phyloP scores from a whole-genome alignment of 164 flowering plant species.

The Annona cherimola region DNA sequence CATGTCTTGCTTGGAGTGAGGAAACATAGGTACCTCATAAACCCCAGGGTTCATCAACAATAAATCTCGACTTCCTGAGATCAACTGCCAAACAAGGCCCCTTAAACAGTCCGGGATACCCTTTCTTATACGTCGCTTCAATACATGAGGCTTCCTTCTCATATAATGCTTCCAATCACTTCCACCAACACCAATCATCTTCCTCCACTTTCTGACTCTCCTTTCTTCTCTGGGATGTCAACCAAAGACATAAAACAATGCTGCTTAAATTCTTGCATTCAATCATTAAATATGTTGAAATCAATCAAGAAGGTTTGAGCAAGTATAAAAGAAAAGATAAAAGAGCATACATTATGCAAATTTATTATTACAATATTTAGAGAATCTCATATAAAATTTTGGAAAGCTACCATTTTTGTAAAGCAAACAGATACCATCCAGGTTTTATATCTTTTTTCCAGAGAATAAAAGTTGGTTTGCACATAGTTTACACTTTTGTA shows the following conservation, averaged over 20 bases:
- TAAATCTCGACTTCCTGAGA: conserved; percentile 96
- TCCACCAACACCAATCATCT: conserved; percentile 96
- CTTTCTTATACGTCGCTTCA: conserved; percentile 82
- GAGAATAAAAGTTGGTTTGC: too few species aligned
- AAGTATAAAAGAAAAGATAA: not conserved
- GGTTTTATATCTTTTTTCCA: too few species aligned
- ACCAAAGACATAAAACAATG: too few species aligned
- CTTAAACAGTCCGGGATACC: conserved; percentile 97
- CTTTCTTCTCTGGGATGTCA: conserved; percentile 64
- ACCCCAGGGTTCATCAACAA: conserved; percentile 95
- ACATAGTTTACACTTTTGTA: too few species aligned
- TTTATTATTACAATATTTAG: too few species aligned
- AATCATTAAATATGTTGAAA: not conserved
- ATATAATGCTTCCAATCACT: conserved; percentile 98
- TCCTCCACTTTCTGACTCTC: conserved; percentile 87
- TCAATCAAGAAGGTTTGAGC: not conserved
- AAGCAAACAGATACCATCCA: not conserved
- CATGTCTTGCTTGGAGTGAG: too few species aligned
- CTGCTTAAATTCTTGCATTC: not conserved
- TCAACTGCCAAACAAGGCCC: conserved; percentile 98
- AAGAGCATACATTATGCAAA: not conserved
- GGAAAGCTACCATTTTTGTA: not conserved
- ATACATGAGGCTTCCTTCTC: conserved; percentile 82
- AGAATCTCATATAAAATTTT: too few species aligned
- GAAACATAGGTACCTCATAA: conserved; percentile 57